A percentile compares a stretch with the other conserved stretches of the same genome.
Conservation (phyloP, 306 rosid genomes). For the Quercus berberidifolia region DNA sequence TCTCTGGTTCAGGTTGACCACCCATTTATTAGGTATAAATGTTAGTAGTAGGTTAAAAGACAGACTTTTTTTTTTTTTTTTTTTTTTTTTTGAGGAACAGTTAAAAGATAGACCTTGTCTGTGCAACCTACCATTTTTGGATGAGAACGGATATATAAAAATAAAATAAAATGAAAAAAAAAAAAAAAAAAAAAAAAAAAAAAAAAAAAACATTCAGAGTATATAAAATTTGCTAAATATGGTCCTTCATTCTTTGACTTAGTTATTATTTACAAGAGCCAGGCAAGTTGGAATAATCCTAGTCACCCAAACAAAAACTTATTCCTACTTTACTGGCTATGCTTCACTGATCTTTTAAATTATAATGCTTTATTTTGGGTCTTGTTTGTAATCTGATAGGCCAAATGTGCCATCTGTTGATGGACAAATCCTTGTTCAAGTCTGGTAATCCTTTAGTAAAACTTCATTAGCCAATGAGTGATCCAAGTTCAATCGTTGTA, state of each 20-base stretch:
- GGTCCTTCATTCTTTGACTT: too few species aligned
- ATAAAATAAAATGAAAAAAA: too few species aligned
- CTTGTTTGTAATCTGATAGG: neutral
- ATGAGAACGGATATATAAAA: too few species aligned
- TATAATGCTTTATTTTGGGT: neutral
- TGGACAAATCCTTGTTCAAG: neutral
- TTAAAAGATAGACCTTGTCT: neutral
- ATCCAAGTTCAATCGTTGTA: neutral
- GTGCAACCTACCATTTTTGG: neutral
- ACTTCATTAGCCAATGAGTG: neutral
- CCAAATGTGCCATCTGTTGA: neutral
- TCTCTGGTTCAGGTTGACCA: neutral
- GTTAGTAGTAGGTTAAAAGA: neutral
- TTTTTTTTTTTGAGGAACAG: too few species aligned
- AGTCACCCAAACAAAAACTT: neutral
- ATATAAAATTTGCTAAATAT: too few species aligned
- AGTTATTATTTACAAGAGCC: neutral
- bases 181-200: too few species aligned
- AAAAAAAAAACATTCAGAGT: too few species aligned
- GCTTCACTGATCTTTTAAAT: neutral
- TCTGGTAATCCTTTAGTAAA: too few species aligned
- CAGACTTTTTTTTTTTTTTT: neutral
- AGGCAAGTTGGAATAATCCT: neutral
- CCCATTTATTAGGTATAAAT: neutral
- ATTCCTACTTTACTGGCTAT: neutral